These are phyloP conservation scores for Juncus effusus DNA, from an alignment of 176 grass and related monocot genomes.

Conservation along the genomic window DNA sequence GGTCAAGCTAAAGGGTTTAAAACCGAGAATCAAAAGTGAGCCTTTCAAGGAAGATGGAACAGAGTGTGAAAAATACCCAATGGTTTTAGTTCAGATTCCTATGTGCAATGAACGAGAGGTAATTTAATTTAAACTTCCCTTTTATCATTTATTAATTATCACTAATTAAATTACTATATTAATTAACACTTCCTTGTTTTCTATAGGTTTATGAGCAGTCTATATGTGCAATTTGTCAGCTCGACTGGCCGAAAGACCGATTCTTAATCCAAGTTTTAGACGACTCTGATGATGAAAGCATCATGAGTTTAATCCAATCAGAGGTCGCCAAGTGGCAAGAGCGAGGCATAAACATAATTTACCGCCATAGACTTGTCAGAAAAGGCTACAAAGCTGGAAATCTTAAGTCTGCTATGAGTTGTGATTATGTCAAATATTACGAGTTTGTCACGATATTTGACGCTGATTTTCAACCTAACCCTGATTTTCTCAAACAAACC, in stretches of 20 bases:
- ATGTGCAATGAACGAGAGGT: slow-evolving; percentile 98
- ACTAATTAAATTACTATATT: too few relatives aligned
- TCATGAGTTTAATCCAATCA: slow-evolving; percentile 60
- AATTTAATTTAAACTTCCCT: slow-evolving; percentile 21
- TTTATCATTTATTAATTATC: background rate
- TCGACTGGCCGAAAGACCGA: slow-evolving; percentile 70
- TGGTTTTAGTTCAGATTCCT: slow-evolving; percentile 94
- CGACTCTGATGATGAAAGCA: slow-evolving; percentile 64
- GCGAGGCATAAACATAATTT: slow-evolving; percentile 59
- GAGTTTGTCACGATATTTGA: slow-evolving; percentile 88
- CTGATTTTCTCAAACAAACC: slow-evolving; percentile 67
- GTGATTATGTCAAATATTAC: slow-evolving; percentile 81
- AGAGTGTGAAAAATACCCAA: slow-evolving; percentile 44
- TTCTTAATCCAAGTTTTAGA: slow-evolving; percentile 75
- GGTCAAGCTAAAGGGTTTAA: slow-evolving; percentile 72
- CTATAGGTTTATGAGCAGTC: slow-evolving; percentile 92
- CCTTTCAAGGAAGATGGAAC: slow-evolving; percentile 43
- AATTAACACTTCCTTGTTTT: slow-evolving; percentile 5
- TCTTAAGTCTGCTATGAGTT: slow-evolving; percentile 83
- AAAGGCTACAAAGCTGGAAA: slow-evolving; percentile 91
- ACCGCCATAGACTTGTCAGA: slow-evolving; percentile 60
- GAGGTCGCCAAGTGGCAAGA: slow-evolving; percentile 73
- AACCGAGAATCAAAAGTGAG: slow-evolving; percentile 34
- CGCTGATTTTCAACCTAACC: slow-evolving; percentile 73
- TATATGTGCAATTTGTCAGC: slow-evolving; percentile 63